These are phyloP conservation scores for Aspergillus sp. DNA, from an alignment of 2,329 filamentous ascomycete genomes.

Conservation along the genomic window DNA sequence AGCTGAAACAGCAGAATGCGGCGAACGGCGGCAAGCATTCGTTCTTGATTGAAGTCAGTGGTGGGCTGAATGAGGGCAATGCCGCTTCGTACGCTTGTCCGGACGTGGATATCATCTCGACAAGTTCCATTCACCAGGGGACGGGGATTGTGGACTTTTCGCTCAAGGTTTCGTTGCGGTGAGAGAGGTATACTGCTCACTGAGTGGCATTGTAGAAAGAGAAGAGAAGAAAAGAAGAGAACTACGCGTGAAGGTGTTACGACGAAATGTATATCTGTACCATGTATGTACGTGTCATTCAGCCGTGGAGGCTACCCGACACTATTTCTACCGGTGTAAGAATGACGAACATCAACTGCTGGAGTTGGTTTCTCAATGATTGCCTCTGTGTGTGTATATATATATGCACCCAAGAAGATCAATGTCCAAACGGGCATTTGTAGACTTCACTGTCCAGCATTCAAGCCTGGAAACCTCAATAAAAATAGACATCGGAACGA, in stretches of 20 bases:
- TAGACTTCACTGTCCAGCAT: background rate
- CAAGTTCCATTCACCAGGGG: conserved; percentile 94
- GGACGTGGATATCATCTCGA: conserved; percentile 95
- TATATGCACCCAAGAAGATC: conserved; percentile 8
- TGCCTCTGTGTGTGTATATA: conserved; percentile 14
- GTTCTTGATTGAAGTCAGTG: conserved; percentile 88
- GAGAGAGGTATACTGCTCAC: background rate
- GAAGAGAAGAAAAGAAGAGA: too few relatives aligned
- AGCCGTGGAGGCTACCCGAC: background rate
- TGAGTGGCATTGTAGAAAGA: background rate
- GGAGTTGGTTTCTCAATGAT: background rate
- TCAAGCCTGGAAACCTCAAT: background rate
- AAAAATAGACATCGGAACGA: background rate
- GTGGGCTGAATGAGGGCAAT: conserved; percentile 82
- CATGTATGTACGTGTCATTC: conserved; percentile 1
- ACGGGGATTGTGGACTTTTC: conserved; percentile 94
- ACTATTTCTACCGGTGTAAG: background rate
- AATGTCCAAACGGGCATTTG: background rate
- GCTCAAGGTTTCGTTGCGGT: conserved; percentile 68
- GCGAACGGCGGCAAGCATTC: conserved; percentile 61
- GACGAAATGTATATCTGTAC: conserved; percentile 11
- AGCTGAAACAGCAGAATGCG: conserved; percentile 78
- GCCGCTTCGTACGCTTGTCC: conserved; percentile 68
- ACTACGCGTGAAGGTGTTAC: background rate
- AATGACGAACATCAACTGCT: background rate